Conservation (phyloP, 129 eudicot species). For the Centella asiatica region DNA sequence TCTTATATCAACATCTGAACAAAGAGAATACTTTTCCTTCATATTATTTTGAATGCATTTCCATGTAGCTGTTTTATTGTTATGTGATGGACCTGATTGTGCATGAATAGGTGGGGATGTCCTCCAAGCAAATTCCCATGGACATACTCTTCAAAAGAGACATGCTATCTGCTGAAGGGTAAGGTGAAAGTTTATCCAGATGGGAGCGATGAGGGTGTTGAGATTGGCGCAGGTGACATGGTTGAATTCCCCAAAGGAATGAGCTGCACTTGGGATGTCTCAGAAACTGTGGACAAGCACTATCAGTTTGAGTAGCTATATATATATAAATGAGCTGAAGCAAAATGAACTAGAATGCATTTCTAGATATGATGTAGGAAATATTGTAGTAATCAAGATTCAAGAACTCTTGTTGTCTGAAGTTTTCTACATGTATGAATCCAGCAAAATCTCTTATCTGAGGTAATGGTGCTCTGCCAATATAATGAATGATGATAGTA, state of each 20-base stretch:
- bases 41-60: too few relatives aligned
- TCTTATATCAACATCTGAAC: too few relatives aligned
- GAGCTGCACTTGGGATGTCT: slow-evolving; percentile 99
- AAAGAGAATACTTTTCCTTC: too few relatives aligned
- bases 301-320: slow-evolving; percentile 64
- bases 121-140: slow-evolving; percentile 97
- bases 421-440: too few relatives aligned
- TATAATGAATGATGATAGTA: background rate
- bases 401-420: too few relatives aligned
- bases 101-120: slow-evolving; percentile 81
- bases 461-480: background rate
- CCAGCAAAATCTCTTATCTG: background rate
- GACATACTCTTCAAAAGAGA: slow-evolving; percentile 78
- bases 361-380: background rate
- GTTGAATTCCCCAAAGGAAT: slow-evolving; percentile 85
- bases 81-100: background rate
- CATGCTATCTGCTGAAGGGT: slow-evolving; percentile 73
- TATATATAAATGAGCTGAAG: background rate
- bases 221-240: slow-evolving; percentile 83
- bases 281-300: slow-evolving; percentile 88
- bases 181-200: slow-evolving; percentile 90
- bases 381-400: too few relatives aligned
- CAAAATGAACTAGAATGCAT: background rate
- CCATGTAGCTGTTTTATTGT: background rate
- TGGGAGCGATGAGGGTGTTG: slow-evolving; percentile 75